Conservation (phyloP, 768 basidiomycete species). For the Kwoniella bestiolae region DNA sequence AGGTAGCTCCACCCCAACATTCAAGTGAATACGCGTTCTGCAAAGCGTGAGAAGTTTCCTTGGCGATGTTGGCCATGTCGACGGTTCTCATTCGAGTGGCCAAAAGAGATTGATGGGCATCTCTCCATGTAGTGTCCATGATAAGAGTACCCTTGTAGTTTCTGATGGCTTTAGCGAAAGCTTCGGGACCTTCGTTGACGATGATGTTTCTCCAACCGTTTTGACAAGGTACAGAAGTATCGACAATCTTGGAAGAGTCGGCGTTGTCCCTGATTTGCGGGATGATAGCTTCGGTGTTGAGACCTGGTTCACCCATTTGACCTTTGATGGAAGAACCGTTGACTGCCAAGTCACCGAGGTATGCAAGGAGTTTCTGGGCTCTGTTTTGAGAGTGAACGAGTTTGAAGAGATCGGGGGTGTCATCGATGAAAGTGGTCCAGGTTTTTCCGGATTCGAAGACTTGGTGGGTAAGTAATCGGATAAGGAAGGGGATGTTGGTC, state of each 20-base stretch:
- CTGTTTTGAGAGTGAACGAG: conserved; percentile 97
- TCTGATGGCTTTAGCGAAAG: conserved; percentile 96
- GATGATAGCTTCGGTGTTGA: conserved; percentile 82
- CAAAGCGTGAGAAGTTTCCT: conserved; percentile 92
- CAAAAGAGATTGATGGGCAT: conserved; percentile 96
- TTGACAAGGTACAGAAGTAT: conserved; percentile 79
- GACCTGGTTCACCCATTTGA: conserved; percentile 91
- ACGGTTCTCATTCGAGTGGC: conserved; percentile 94
- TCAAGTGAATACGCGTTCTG: conserved; percentile 95
- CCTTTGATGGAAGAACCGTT: conserved; percentile 98
- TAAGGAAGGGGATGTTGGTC: conserved; percentile 99
- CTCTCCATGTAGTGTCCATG: conserved; percentile 93
- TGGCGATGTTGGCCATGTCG: conserved; percentile 98
- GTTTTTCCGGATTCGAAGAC: conserved; percentile 95
- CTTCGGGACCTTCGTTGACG: conserved; percentile 94
- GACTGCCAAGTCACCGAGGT: conserved; percentile 95
- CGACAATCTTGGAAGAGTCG: conserved; percentile 73
- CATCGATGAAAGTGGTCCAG: conserved; percentile 99
- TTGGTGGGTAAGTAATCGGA: conserved; percentile 95
- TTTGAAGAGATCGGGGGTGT: conserved; percentile 99
- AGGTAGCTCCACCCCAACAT: conserved; percentile 99
- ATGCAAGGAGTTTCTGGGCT: conserved; percentile 94
- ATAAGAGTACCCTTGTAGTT: conserved; percentile 81
- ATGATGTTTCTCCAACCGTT: conserved; percentile 98
- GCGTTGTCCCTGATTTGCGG: conserved; percentile 79